phyloP scores from a whole-genome alignment of 1,284 basidiomycete species.

The Quambalaria eucalypti region DNA sequence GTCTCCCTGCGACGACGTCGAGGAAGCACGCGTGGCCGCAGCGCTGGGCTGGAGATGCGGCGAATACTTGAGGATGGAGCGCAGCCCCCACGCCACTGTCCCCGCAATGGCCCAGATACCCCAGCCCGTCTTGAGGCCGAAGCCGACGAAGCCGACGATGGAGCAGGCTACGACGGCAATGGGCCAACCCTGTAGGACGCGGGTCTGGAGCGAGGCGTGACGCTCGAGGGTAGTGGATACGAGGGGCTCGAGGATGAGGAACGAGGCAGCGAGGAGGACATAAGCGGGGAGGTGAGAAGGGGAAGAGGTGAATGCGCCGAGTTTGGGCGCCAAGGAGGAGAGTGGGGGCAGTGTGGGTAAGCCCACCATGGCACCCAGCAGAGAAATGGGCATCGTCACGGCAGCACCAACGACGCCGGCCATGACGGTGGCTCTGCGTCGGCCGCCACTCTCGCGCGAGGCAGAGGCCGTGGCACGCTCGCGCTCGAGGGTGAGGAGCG shows the following conservation, averaged over 20 bases:
- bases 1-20: too few species aligned
- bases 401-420: conserved; percentile 28
- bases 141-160: conserved; percentile 35
- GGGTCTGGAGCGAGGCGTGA: conserved; percentile 28
- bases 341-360: conserved; percentile 12
- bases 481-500: conserved; percentile 33
- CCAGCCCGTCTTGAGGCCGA: conserved; percentile 18
- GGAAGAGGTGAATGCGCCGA: background rate
- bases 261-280: conserved; percentile 27
- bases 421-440: conserved; percentile 34
- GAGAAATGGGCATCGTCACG: conserved; percentile 20
- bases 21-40: conserved; percentile 1
- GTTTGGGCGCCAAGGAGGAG: conserved; percentile 11
- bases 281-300: conserved; percentile 33
- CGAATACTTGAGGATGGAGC: conserved; percentile 34
- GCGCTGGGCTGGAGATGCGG: conserved; percentile 8
- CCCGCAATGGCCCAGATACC: conserved; percentile 19
- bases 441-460: conserved; percentile 27
- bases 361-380: conserved; percentile 20
- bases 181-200: conserved; percentile 39
- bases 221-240: conserved; percentile 36
- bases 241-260: conserved; percentile 36
- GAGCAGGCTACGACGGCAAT: conserved; percentile 28
- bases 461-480: conserved; percentile 27
- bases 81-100: conserved; percentile 29